phyloP scores from a whole-genome alignment of 75 land plant genomes.

The Cunninghamia lanceolata region DNA sequence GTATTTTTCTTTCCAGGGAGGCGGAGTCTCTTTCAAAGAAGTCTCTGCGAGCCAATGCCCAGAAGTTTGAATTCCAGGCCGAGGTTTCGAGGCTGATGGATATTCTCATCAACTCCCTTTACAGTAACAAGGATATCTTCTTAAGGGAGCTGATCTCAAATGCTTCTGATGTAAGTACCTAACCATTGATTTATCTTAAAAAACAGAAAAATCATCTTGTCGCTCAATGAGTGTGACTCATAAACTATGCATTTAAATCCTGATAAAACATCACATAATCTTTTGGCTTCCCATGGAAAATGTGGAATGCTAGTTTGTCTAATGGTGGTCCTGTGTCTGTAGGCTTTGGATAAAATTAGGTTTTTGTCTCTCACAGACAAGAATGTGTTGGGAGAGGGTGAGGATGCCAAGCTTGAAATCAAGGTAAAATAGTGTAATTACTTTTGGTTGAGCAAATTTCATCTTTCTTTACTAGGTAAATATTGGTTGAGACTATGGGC shows the following conservation, averaged over 20 bases:
- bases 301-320: background rate
- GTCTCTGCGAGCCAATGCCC: conserved; percentile 62
- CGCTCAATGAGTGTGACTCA: too few relatives aligned
- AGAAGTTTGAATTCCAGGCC: conserved; percentile 98
- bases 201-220: too few relatives aligned
- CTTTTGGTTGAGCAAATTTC: background rate
- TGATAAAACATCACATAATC: too few relatives aligned
- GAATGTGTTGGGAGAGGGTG: conserved; percentile 94
- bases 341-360: conserved; percentile 98
- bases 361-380: conserved; percentile 93
- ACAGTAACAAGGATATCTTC: conserved; percentile 97
- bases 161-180: conserved; percentile 89
- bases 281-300: background rate
- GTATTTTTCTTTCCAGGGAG: conserved; percentile 51
- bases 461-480: background rate
- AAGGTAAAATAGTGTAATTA: conserved; percentile 31
- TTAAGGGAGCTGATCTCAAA: conserved; percentile 96
- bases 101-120: conserved; percentile 96
- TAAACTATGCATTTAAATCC: too few relatives aligned
- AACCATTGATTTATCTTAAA: background rate
- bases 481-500: background rate
- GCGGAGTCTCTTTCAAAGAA: conserved; percentile 83
- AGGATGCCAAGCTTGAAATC: conserved; percentile 90
- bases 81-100: conserved; percentile 99
- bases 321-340: background rate